A percentile compares a stretch with the other conserved stretches of the same genome.
Conservation (phyloP, 2,329 filamentous ascomycete species). For the Paecilomyces sp. region DNA sequence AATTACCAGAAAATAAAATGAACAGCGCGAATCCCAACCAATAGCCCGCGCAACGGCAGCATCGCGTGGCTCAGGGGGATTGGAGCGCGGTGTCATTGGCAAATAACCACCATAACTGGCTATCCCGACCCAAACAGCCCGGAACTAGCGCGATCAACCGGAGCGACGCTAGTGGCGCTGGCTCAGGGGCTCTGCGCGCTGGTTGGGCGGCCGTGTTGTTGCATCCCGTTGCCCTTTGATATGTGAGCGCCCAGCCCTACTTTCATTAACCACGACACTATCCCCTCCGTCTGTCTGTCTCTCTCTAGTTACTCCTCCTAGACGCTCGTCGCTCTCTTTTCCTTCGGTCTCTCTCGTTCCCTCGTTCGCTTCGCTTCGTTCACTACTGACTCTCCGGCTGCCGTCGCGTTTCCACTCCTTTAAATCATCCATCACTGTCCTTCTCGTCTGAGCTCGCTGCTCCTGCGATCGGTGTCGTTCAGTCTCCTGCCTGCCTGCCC, state of each 20-base stretch:
- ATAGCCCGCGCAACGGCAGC: too few relatives aligned
- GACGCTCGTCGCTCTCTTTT: background rate
- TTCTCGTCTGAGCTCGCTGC: background rate
- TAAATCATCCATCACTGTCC: background rate
- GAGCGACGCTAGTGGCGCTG: background rate
- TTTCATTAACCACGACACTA: background rate
- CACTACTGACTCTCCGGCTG: background rate
- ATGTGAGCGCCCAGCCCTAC: background rate
- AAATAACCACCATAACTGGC: background rate
- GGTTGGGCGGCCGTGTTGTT: background rate
- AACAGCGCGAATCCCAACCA: too few relatives aligned
- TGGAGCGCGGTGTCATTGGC: background rate
- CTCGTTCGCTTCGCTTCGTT: background rate
- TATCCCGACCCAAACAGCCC: background rate
- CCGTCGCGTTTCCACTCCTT: background rate
- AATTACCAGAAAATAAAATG: too few relatives aligned
- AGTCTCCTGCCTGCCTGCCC: background rate
- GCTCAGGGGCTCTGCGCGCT: background rate
- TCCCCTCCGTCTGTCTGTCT: background rate
- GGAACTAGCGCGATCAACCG: background rate
- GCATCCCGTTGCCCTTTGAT: background rate
- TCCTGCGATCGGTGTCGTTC: background rate
- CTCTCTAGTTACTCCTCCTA: too few relatives aligned
- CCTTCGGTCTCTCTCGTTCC: background rate
- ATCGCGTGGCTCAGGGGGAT: background rate